These are phyloP conservation scores for Vickermania spadyakhi DNA, from an alignment of 208 protist species.

Conservation along the genomic window DNA sequence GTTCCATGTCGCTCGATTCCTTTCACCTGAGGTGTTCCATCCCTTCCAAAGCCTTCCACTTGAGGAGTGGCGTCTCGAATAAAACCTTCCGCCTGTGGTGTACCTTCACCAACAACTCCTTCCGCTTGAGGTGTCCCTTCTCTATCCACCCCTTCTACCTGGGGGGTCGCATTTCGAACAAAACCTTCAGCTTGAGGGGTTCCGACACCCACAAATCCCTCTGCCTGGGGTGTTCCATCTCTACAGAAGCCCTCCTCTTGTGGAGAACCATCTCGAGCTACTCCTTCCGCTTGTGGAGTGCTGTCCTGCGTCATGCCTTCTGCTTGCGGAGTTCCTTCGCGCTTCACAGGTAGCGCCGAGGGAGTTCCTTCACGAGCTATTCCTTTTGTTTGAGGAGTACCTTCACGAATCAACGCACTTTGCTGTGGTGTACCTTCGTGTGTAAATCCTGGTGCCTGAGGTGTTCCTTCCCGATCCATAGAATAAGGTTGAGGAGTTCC, in stretches of 20 bases:
- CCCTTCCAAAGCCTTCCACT: not conserved
- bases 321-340: not conserved
- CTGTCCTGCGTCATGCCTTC: not conserved
- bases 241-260: not conserved
- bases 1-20: not conserved
- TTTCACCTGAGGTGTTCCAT: not conserved
- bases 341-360: not conserved
- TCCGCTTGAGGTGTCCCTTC: not conserved
- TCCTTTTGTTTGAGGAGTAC: not conserved
- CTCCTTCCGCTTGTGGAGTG: not conserved
- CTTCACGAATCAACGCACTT: not conserved
- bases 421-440: not conserved
- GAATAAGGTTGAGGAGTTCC: not conserved
- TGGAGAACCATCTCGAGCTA: not conserved
- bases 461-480: not conserved
- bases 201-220: not conserved
- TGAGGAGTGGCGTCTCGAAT: not conserved
- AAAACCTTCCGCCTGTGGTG: not conserved
- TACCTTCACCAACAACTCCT: not conserved
- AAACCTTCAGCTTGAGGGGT: not conserved
- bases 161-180: not conserved
- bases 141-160: not conserved
- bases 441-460: not conserved
- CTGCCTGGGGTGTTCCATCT: not conserved
- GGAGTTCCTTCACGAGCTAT: not conserved